Percentiles rank a stretch among this genome's conserved stretches.
Conservation (phyloP, 805 yeast species). For the Lipomyces orientalis region DNA sequence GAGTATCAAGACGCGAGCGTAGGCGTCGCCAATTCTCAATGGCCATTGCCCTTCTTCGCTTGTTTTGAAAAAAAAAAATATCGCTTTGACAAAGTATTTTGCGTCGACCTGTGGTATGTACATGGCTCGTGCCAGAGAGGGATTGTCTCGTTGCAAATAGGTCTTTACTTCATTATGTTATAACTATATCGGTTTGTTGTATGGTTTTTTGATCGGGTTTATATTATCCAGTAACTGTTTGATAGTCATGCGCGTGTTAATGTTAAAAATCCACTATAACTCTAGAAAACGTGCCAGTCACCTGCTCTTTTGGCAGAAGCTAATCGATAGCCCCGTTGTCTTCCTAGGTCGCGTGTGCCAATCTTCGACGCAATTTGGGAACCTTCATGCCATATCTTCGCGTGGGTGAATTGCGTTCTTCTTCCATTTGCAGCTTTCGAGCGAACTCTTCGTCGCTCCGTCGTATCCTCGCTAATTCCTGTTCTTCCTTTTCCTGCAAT, state of each 20-base stretch:
- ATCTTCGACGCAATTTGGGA: not conserved
- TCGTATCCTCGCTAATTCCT: not conserved
- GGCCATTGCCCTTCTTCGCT: not conserved
- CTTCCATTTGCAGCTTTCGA: not conserved
- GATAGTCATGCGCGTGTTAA: not conserved
- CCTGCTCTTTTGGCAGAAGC: not conserved
- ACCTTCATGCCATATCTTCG: not conserved
- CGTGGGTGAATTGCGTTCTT: not conserved
- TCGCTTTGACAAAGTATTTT: not conserved
- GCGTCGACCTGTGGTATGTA: conserved; percentile 3
- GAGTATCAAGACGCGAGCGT: conserved; percentile 15
- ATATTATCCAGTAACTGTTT: not conserved
- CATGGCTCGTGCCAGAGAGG: not conserved
- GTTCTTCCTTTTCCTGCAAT: not conserved
- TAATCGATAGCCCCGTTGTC: not conserved
- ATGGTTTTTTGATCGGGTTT: not conserved
- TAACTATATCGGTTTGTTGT: not conserved
- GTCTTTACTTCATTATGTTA: not conserved
- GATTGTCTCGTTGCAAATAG: not conserved
- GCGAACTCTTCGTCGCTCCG: not conserved
- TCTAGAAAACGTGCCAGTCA: too few species aligned
- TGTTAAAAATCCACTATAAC: not conserved
- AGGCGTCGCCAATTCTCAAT: not conserved
- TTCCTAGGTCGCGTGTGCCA: not conserved
- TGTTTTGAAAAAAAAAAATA: not conserved